These are phyloP conservation scores for Candida insectorum DNA, from an alignment of 805 yeast species.

Conservation along the genomic window DNA sequence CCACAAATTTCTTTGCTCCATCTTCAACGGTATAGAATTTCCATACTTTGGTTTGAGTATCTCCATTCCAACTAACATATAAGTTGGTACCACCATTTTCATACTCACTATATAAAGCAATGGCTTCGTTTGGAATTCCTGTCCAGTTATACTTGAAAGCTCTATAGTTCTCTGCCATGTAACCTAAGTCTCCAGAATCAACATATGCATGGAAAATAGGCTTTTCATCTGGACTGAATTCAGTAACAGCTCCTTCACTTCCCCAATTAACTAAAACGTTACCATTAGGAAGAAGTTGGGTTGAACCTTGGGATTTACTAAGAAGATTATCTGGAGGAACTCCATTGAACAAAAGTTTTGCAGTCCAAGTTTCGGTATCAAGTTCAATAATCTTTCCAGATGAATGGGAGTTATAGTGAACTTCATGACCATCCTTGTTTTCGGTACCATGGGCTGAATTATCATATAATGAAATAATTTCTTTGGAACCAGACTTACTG, in stretches of 20 bases:
- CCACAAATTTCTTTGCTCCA: constrained; percentile 12
- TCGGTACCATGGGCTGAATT: constrained; percentile 37
- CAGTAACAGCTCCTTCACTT: constrained; percentile 37
- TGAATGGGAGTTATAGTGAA: constrained; percentile 19
- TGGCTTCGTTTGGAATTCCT: constrained; percentile 29
- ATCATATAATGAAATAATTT: constrained; percentile 33
- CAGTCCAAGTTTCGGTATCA: constrained; percentile 22
- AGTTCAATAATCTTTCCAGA: constrained; percentile 34
- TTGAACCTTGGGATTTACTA: constrained; percentile 30
- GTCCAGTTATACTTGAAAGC: constrained; percentile 34
- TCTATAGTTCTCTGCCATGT: constrained; percentile 28
- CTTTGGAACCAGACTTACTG: constrained; percentile 15
- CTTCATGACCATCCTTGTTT: constrained; percentile 21
- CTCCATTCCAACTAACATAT: constrained; percentile 40
- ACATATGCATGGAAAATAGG: constrained; percentile 28
- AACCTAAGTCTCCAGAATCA: constrained; percentile 26
- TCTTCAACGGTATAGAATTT: constrained; percentile 14
- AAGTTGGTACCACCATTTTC: constrained; percentile 16
- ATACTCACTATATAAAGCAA: constrained; percentile 22
- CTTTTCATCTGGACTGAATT: constrained; percentile 23
- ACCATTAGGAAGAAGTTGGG: constrained; percentile 29
- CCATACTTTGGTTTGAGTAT: constrained; percentile 31
- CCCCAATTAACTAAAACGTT: constrained; percentile 37
- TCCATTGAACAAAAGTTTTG: constrained; percentile 20
- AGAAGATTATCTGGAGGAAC: constrained; percentile 20